Evolutionary conservation across 1,139 yeast species (phyloP), one percentile per base, ranked within the genome.

Genomic region (Hanseniaspora gamundiae): DNA sequence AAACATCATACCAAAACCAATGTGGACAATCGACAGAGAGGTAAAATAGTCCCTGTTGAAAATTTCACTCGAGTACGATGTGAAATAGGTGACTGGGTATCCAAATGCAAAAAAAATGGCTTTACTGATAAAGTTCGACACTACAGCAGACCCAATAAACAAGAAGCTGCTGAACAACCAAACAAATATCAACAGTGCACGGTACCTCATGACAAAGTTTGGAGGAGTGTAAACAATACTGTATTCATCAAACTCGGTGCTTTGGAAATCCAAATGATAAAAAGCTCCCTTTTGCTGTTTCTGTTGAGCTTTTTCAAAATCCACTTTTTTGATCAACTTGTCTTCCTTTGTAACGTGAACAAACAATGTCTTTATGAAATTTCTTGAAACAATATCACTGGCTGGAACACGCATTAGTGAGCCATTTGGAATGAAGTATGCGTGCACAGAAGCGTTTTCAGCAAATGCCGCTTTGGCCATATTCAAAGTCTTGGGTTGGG

Each of bases 161-260:
- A 81, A 60, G 1, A 76, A 43, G 1, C 78, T 71, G 0, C 94
- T 78, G 58, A 79, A 80, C 2, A 74, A 55, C 94, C 96, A 87
- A 27, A 87, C 66, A 59, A 74, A 63, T 1, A 68, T 58, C 39
- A 87, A 66, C 41, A 91, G 64, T 0, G 61, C 63, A 35, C 73
- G 67, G 41, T 87, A 70, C 44, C 95, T 70, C 13, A 59, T 41
- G 44, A 76, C 71, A 60, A 91, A 85, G 47, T 71, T 54, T 2
- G 95, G 95, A 2, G 98, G 98, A 44, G 87, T 70, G 62, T 88
- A 91, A 1, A 88, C 96, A 28, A 88, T 74, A 1, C 76, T 69
- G 58, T 88, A 85, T 1, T 75, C 69, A 47, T 77, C 76, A 39
- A 78, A 76, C 43, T 67, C 66, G 40, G 68, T 59, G 19, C 56